Evolutionary conservation across 179 eudicot species (phyloP), one percentile per base, ranked within the genome.

Genomic region (Spinacia oleracea): DNA sequence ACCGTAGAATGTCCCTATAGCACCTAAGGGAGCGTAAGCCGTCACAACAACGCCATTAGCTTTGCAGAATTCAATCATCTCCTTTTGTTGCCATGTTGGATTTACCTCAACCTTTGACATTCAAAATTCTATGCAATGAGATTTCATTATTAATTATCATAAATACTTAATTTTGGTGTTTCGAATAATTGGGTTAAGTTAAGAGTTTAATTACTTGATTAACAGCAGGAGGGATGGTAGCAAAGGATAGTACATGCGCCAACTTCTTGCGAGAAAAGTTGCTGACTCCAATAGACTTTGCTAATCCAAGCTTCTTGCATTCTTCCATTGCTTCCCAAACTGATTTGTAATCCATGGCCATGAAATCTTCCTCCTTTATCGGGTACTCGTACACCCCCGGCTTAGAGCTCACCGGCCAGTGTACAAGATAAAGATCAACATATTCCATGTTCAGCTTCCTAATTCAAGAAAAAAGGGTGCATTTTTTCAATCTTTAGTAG

Each of bases 171-270:
- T n/a, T n/a, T n/a, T n/a, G n/a, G 35, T 46, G 40, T 25, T 75
- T 31, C 31, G 14, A 42, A 42, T 43, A 14, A 15, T 29, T n/a
- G 40, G 34, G 76, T 59, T 62, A 40, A 66, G 50, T 62, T n/a
- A n/a, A n/a, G n/a, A n/a, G n/a, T n/a, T n/a, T n/a, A n/a, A n/a
- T 63, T 27, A 88, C 92, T 81, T 92, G 97, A 72, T 90, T 92
- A 51, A 90, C 92, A 32, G 92, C 89, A 20, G 92, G 97, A 3
- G 87, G 89, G 66, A 90, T 85, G 74, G 86, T 84, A 46, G 97
- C 92, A 51, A 72, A 58, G 9, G 86, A 63, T 11, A 60, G 16
- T 2, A 60, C 29, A 89, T 79, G 42, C 89, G 77, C 34, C 81
- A 92, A 84, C 78, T 87, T 92, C 77, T 84, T 81, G 69, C 78